Conservation (phyloP, 768 basidiomycete species). For the Hericium alpestre region DNA sequence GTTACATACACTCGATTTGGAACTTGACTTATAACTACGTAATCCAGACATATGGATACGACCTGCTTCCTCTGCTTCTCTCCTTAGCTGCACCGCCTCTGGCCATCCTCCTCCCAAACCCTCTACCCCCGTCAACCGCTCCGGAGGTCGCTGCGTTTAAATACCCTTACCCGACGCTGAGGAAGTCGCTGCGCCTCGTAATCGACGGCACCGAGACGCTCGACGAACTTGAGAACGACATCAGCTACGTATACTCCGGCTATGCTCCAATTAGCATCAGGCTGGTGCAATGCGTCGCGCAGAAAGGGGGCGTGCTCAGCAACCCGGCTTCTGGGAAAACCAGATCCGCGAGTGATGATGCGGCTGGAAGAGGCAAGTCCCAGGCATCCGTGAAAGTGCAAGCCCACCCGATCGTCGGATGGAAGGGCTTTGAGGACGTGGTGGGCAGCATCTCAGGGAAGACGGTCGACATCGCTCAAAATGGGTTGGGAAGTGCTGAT, state of each 20-base stretch:
- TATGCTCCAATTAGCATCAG: constrained; percentile 91
- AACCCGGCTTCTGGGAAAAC: constrained; percentile 59
- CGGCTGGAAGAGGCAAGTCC: constrained; percentile 26
- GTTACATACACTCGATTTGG: too few species aligned
- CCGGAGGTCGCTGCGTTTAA: constrained; percentile 34
- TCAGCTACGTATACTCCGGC: constrained; percentile 93
- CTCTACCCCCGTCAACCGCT: constrained; percentile 43
- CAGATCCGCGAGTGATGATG: constrained; percentile 29
- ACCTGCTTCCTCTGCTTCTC: constrained; percentile 56
- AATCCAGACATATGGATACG: constrained; percentile 63
- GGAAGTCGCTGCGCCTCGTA: constrained; percentile 82
- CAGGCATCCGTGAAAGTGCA: constrained; percentile 43
- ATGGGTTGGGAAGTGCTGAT: constrained; percentile 21
- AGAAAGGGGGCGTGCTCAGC: constrained; percentile 82
- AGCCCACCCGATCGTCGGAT: constrained; percentile 88
- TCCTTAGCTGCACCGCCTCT: constrained; percentile 59
- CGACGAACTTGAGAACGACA: constrained; percentile 84
- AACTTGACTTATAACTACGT: constrained; percentile 13
- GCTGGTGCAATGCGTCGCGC: constrained; percentile 85
- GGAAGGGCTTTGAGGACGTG: constrained; percentile 96
- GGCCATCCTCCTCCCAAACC: constrained; percentile 55
- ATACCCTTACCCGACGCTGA: constrained; percentile 60
- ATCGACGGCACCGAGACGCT: constrained; percentile 79
- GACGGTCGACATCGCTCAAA: constrained; percentile 68
- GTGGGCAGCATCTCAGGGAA: constrained; percentile 73